Base-by-base conservation (phyloP, 441 rosid species). In the Adansonia grandidieri region DNA sequence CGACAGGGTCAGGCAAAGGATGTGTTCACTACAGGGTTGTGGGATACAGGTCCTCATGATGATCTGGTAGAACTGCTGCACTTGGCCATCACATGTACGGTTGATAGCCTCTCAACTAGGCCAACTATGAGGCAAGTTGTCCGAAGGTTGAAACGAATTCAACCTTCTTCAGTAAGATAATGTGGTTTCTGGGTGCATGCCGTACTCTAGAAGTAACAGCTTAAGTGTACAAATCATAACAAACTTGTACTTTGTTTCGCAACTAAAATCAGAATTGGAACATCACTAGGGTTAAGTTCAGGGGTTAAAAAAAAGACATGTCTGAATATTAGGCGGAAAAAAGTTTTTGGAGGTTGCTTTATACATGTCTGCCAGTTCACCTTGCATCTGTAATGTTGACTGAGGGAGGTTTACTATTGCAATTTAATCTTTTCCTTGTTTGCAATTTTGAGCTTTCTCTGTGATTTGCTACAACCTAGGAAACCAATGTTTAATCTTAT, bases 61-160 rank as follows among this genome's bases (percentile, higher is more conserved):
- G 84, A 81, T 75, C 76, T 85, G 75, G 80, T 83, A 7, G 86
- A 82, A 8, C 75, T 87, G 66, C 78, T 87, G 45, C 87, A 85
- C 76, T 78, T 87, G 75, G 89, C 89, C 0, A 80, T 87, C 14
- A 80, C 70, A 0, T 87, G 89, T 70, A 85, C 88, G 0, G 79
- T 85, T 5, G 84, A 87, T 64, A 69, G 77, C 53, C 84, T 87
- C 9, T 78, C 88, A 0, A 80, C 81, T 48, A 83, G 88, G 57
- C 88, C 88, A 11, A 81, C 86, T 3, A 87, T 83, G 89, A 81
- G 73, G 75, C 84, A 85, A 63, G 89, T 85, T 37, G 85, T 79
- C 37, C 79, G 72, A 58, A 82, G 80, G 67, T 76, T 87, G 65
- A 83, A 81, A 79, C 78, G 79, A 54, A 77, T 87, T 66, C 84